Percentiles rank a stretch among this genome's conserved stretches.
Conservation (phyloP, 495 filamentous ascomycete species). For the Durotheca rogersii region DNA sequence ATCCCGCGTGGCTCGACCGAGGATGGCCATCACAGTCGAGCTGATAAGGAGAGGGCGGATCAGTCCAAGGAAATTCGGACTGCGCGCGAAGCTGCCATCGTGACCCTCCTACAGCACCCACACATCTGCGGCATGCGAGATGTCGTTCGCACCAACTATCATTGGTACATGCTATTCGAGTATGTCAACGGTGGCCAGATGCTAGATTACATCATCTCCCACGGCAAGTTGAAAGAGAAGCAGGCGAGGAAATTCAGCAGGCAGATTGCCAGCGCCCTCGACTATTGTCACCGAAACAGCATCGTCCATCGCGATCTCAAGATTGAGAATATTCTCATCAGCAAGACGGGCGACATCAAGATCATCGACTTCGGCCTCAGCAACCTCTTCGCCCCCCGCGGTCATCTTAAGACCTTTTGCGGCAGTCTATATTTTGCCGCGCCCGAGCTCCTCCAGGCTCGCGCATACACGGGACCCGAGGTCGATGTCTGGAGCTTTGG, state of each 20-base stretch:
- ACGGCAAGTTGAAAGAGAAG: slow-evolving; percentile 96
- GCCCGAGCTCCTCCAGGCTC: slow-evolving; percentile 89
- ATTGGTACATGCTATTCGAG: slow-evolving; percentile 99
- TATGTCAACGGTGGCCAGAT: slow-evolving; percentile 99
- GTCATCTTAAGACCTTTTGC: slow-evolving; percentile 93
- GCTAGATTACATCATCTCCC: slow-evolving; percentile 99
- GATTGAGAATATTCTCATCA: slow-evolving; percentile 99
- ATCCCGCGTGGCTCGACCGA: slow-evolving; percentile 86
- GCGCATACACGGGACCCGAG: slow-evolving; percentile 92
- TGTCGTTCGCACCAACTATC: slow-evolving; percentile 90
- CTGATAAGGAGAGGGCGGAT: slow-evolving; percentile 83
- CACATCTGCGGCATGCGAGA: slow-evolving; percentile 97
- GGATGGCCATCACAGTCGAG: slow-evolving; percentile 67
- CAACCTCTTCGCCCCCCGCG: slow-evolving; percentile 88
- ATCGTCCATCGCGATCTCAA: slow-evolving; percentile 98
- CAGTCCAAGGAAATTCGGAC: slow-evolving; percentile 97
- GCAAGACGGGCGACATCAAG: slow-evolving; percentile 98
- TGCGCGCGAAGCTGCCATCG: slow-evolving; percentile 93
- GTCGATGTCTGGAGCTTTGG: slow-evolving; percentile 99
- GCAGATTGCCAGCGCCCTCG: slow-evolving; percentile 96
- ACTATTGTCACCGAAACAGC: slow-evolving; percentile 98
- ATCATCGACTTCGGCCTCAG: slow-evolving; percentile 99
- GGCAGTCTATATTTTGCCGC: slow-evolving; percentile 98
- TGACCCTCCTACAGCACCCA: slow-evolving; percentile 90
- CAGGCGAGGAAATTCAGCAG: slow-evolving; percentile 96